Conservation (phyloP, 768 basidiomycete species). For the Trametes punicea region DNA sequence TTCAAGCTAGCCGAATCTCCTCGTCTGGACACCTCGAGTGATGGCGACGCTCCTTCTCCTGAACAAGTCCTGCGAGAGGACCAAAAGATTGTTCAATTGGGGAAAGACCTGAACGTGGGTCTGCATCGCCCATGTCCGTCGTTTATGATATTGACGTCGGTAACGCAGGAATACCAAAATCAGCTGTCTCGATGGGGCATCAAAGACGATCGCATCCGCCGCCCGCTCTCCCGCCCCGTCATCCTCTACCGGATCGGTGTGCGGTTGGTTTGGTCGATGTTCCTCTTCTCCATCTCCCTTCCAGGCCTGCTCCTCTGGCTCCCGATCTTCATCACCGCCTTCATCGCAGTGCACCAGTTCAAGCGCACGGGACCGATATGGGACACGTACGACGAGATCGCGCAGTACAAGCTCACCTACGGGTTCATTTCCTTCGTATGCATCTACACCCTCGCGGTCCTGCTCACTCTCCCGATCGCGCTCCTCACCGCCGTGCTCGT, state of each 20-base stretch:
- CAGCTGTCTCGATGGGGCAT: slow-evolving; percentile 61
- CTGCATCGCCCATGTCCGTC: too few species aligned
- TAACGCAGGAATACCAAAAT: slow-evolving; percentile 71
- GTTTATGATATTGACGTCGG: too few species aligned
- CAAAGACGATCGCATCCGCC: slow-evolving; percentile 83
- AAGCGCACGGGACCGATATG: slow-evolving; percentile 79
- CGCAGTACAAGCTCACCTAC: slow-evolving; percentile 84
- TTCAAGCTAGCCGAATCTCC: slow-evolving; percentile 47
- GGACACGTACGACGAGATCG: slow-evolving; percentile 89
- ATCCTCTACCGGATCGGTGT: slow-evolving; percentile 64
- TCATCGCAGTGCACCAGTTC: slow-evolving; percentile 68
- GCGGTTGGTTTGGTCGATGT: slow-evolving; percentile 59
- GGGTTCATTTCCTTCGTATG: slow-evolving; percentile 70
- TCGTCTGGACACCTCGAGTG: slow-evolving; percentile 12
- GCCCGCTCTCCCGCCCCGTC: slow-evolving; percentile 46
- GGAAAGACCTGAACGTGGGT: slow-evolving; percentile 57
- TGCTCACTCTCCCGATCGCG: slow-evolving; percentile 62
- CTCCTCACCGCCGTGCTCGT: slow-evolving; percentile 55
- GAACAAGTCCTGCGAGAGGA: slow-evolving; percentile 24
- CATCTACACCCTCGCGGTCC: slow-evolving; percentile 56
- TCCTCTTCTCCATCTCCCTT: slow-evolving; percentile 61
- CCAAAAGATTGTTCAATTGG: slow-evolving; percentile 29
- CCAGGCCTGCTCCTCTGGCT: slow-evolving; percentile 82
- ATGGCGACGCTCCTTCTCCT: slow-evolving; percentile 19
- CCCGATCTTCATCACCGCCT: slow-evolving; percentile 71